Conservation (phyloP, 1,284 basidiomycete species). For the Wallemia ichthyophaga region DNA sequence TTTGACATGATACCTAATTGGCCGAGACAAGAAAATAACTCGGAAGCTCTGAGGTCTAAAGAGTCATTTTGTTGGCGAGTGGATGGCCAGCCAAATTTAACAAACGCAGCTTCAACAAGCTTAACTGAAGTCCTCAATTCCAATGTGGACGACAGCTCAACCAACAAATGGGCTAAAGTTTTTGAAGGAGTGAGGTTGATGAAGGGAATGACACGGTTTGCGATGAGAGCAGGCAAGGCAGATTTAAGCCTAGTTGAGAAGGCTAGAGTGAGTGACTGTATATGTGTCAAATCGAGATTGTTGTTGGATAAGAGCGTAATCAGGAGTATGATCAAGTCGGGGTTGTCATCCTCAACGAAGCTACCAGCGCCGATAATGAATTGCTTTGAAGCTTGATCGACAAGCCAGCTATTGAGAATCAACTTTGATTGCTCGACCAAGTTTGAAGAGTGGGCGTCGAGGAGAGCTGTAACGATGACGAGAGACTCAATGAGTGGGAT, state of each 20-base stretch:
- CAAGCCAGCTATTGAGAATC: conserved; percentile 3
- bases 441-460: conserved; percentile 1
- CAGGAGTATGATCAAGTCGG: background rate
- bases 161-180: background rate
- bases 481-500: conserved; percentile 17
- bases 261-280: background rate
- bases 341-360: background rate
- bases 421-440: background rate
- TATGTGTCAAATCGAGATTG: background rate
- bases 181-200: background rate
- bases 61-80: background rate
- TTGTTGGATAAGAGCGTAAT: background rate
- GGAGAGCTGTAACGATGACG: conserved; percentile 2
- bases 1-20: conserved; percentile 4
- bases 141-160: background rate
- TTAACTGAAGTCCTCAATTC: background rate
- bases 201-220: background rate
- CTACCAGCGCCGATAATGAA: background rate
- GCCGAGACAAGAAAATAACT: conserved; percentile 2
- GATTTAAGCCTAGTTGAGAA: background rate
- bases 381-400: conserved; percentile 5
- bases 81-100: background rate
- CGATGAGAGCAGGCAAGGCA: background rate
- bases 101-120: background rate
- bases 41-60: background rate